Evolutionary conservation across 305 asterid genomes (phyloP).

Genomic region (Fraxinus xanthoxyloides): DNA sequence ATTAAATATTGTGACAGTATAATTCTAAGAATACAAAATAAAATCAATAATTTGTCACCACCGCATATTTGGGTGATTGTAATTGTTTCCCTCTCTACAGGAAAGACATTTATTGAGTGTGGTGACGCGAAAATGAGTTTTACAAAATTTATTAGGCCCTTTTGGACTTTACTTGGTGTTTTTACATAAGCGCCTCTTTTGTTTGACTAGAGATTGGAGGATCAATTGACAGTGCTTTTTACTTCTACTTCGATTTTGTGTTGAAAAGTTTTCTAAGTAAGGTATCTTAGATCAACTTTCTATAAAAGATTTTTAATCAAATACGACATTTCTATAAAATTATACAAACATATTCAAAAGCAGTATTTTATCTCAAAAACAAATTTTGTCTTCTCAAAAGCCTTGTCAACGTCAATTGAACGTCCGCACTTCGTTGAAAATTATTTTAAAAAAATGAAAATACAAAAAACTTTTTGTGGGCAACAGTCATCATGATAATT

Average conservation of each 20-base stretch:
- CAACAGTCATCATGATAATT: not conserved
- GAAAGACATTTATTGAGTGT: not conserved
- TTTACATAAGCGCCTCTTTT: not conserved
- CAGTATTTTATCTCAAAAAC: too few species aligned
- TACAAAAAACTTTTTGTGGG: not conserved
- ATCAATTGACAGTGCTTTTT: too few species aligned
- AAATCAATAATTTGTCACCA: not conserved
- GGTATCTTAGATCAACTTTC: too few species aligned
- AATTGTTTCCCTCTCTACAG: not conserved
- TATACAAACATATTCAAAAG: too few species aligned
- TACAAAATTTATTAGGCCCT: not conserved
- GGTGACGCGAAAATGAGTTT: not conserved
- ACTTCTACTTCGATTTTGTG: too few species aligned
- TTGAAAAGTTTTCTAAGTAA: too few species aligned
- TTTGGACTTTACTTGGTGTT: not conserved
- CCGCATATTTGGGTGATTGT: not conserved
- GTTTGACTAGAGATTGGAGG: not conserved
- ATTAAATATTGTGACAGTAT: not conserved
- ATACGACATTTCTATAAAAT: too few species aligned
- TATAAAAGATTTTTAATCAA: not conserved
- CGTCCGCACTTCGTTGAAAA: not conserved
- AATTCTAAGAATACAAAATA: not conserved
- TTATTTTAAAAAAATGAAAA: not conserved
- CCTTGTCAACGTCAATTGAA: not conserved
- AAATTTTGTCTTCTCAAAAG: not conserved